Conservation (phyloP, 1,284 basidiomycete genomes). For the Ceratobasidium sp. region DNA sequence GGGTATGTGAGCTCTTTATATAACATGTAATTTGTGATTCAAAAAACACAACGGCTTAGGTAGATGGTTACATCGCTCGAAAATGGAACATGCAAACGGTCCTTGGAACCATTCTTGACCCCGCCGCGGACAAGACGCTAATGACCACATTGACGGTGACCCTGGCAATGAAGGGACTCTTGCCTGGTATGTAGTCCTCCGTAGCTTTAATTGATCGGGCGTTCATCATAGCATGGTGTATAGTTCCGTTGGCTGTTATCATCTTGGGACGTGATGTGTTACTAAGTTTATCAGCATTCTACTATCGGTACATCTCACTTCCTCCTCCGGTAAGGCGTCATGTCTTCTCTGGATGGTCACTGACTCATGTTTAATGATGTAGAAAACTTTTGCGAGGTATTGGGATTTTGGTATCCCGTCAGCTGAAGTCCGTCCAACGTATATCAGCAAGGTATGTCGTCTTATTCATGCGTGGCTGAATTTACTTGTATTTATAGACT, state of each 20-base stretch:
- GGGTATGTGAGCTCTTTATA: conserved; percentile 61
- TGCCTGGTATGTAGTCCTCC: conserved; percentile 68
- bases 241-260: conserved; percentile 83
- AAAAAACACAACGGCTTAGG: conserved; percentile 53
- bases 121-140: conserved; percentile 94
- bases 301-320: conserved; percentile 89
- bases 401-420: conserved; percentile 96
- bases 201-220: neutral
- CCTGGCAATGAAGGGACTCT: conserved; percentile 78
- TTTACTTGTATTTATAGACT: neutral
- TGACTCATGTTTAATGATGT: conserved; percentile 38
- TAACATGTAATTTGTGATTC: neutral
- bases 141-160: conserved; percentile 95
- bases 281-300: conserved; percentile 89
- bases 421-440: conserved; percentile 89
- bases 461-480: neutral
- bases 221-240: neutral
- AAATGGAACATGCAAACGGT: conserved; percentile 86
- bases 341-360: neutral
- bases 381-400: conserved; percentile 92
- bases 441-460: conserved; percentile 79
- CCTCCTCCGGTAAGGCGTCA: conserved; percentile 75
- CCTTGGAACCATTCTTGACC: conserved; percentile 93
- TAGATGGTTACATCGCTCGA: conserved; percentile 90
- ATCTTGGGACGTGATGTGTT: conserved; percentile 91